phyloP scores from a whole-genome alignment of 2,329 filamentous ascomycete genomes.

The Pseudogymnoascus sp. region DNA sequence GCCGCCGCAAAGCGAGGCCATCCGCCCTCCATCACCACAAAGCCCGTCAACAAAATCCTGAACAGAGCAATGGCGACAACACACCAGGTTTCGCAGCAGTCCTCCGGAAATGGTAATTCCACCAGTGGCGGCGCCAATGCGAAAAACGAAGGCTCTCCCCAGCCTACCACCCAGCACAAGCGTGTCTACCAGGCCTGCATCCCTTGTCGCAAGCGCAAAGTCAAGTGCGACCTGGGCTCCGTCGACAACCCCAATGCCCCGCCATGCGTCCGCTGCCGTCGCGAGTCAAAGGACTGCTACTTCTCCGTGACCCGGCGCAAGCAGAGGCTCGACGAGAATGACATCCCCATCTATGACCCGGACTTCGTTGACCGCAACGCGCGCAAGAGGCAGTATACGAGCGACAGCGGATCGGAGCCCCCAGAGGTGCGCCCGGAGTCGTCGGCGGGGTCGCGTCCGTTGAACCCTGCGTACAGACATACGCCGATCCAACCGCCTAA shows the following conservation, averaged over 20 bases:
- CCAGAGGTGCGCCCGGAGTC: constrained; percentile 17
- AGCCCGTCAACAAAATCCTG: not conserved
- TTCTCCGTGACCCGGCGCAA: constrained; percentile 93
- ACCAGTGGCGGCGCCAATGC: not conserved
- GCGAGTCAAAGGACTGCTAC: constrained; percentile 94
- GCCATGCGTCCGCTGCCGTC: constrained; percentile 84
- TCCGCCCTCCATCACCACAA: not conserved
- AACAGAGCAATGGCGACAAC: not conserved
- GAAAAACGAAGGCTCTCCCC: not conserved
- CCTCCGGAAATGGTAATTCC: not conserved
- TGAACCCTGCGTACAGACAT: constrained; percentile 14
- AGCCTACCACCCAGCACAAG: constrained; percentile 25
- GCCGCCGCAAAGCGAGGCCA: constrained; percentile 5
- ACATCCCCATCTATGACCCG: constrained; percentile 35
- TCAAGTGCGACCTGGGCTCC: constrained; percentile 52
- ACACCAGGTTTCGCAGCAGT: not conserved
- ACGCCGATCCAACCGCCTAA: not conserved
- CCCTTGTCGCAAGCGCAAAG: constrained; percentile 47
- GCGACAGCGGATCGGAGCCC: constrained; percentile 39
- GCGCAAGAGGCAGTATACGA: constrained; percentile 53
- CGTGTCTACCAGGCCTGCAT: constrained; percentile 38
- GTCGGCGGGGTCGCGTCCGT: constrained; percentile 25
- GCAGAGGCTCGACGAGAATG: constrained; percentile 56
- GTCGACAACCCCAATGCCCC: constrained; percentile 93
- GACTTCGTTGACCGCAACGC: constrained; percentile 68